A percentile compares a stretch with the other conserved stretches of the same genome.
Evolutionary conservation across 768 basidiomycete genomes (phyloP).

Genomic region (Lepiota venenata): DNA sequence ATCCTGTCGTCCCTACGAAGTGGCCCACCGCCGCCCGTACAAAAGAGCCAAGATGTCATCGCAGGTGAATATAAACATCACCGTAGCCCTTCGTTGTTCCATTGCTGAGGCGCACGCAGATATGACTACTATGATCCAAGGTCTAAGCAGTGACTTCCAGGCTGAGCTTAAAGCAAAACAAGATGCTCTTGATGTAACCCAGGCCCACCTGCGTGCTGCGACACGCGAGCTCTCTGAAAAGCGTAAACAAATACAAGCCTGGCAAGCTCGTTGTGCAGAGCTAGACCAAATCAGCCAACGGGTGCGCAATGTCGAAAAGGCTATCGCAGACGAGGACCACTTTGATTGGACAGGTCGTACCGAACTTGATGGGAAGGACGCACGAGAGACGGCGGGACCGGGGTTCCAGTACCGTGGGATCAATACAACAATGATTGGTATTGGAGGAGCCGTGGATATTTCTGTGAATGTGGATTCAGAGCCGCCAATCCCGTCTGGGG

Average conservation of each 20-base stretch:
- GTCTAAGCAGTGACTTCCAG: conserved; percentile 74
- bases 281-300: conserved; percentile 81
- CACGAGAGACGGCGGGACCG: conserved; percentile 42
- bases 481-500: conserved; percentile 59
- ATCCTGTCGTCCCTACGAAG: conserved; percentile 71
- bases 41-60: conserved; percentile 88
- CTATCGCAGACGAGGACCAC: conserved; percentile 69
- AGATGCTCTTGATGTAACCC: conserved; percentile 83
- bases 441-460: conserved; percentile 63
- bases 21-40: conserved; percentile 72
- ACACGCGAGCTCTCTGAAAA: conserved; percentile 91
- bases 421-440: conserved; percentile 61
- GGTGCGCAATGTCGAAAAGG: conserved; percentile 80
- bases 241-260: conserved; percentile 76
- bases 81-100: background rate
- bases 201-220: conserved; percentile 82
- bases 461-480: conserved; percentile 67
- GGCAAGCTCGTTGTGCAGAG: conserved; percentile 72
- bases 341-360: conserved; percentile 90
- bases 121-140: conserved; percentile 82
- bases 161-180: conserved; percentile 84
- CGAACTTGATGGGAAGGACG: conserved; percentile 37
- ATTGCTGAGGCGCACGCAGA: conserved; percentile 40
- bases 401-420: conserved; percentile 72
- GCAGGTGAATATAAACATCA: conserved; percentile 42